Conservation (phyloP, 1,284 basidiomycete species). For the Sphagnurus paluster region DNA sequence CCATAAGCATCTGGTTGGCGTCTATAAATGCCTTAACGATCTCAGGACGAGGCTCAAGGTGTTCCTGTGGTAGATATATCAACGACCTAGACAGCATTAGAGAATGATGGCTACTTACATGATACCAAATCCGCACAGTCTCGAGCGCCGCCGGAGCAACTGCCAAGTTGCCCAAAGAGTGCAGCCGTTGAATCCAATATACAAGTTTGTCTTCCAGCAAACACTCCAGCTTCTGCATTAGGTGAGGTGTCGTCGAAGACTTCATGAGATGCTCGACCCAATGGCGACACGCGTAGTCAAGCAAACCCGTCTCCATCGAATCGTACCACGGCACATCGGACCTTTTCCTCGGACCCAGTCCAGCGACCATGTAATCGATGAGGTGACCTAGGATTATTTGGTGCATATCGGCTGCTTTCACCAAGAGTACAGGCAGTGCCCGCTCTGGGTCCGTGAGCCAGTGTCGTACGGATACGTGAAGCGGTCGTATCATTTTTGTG, state of each 20-base stretch:
- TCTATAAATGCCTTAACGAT: constrained; percentile 15
- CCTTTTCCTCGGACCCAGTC: constrained; percentile 6
- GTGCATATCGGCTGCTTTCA: constrained; percentile 11
- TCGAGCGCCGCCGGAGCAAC: constrained; percentile 13
- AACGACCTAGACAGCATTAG: neutral
- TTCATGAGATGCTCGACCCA: constrained; percentile 14
- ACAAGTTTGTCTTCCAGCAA: constrained; percentile 13
- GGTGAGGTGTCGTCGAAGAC: constrained; percentile 1
- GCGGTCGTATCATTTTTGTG: constrained; percentile 8
- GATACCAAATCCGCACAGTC: constrained; percentile 13
- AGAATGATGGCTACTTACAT: constrained; percentile 8
- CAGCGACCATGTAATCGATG: constrained; percentile 10
- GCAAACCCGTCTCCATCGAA: neutral
- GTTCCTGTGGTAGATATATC: neutral
- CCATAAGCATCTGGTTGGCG: constrained; percentile 15
- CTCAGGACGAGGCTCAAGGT: constrained; percentile 13
- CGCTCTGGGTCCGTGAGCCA: constrained; percentile 15
- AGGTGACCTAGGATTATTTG: constrained; percentile 9
- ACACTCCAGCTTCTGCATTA: constrained; percentile 8
- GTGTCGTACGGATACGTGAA: constrained; percentile 14
- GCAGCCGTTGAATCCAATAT: constrained; percentile 14
- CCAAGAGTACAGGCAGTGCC: constrained; percentile 9
- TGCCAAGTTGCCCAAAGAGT: constrained; percentile 7
- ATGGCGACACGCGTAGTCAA: constrained; percentile 16
- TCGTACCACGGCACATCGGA: neutral